Base-by-base conservation (phyloP, 148 eudicot species). In the Rheum nobile region DNA sequence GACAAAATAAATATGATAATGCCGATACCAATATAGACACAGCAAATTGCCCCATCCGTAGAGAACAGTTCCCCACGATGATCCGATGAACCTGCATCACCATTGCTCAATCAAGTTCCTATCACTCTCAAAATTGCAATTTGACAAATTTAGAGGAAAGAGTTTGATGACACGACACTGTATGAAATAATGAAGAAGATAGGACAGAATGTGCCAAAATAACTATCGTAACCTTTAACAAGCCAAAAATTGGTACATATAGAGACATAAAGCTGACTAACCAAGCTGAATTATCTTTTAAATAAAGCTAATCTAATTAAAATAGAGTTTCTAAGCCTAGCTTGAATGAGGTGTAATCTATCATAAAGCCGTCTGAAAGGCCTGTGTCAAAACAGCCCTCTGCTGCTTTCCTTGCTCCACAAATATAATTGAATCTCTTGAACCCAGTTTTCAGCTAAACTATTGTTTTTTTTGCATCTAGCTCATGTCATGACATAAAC, bases 11-110 rank as follows among this genome's bases (percentile, higher is more conserved):
- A 21, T 22, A 55, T 26, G 16, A 10, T 28, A 3, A 59, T 9
- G 34, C 26, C 1, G 47, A 67, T 81, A 95, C 98, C 89, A 79
- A 81, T 82, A 94, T 80, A 94, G 63, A 83, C 91, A 88, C 76
- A 86, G 13, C 46, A 94, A 92, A 85, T 94, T 94, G 19, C 96
- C 97, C 98, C 97, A 94, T 72, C 98, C 98, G 74, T 91, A 94
- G 9, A 94, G 81, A 44, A 91, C 55, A 39, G 92, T 78, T 43
- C 91, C 96, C 98, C 98, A 95, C 13, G 75, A 59, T 76, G 97
- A 89, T 78, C 98, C 98, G 63, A 84, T 84, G 79, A 95, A 95
- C 98, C 98, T 95, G 93, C 81, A 52, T 52, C 9, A 52, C 4
- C 26, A 52, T 44, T 44, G 48, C 2, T 19, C 65, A 10, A 2